These are phyloP conservation scores for Tylopilus sp. DNA, from an alignment of 768 basidiomycete genomes.

Conservation along the genomic window DNA sequence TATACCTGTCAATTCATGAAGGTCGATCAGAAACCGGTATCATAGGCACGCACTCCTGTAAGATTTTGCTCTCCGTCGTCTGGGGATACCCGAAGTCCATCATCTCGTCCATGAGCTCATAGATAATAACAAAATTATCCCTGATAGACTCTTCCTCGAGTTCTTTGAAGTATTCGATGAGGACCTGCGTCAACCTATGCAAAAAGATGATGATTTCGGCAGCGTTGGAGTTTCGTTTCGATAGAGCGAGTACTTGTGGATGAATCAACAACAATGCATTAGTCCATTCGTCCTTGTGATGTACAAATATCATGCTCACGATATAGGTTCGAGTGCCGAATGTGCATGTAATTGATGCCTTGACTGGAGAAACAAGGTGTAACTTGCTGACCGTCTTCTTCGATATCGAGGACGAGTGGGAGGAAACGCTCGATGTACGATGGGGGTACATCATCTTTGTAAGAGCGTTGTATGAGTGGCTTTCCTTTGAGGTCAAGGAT, in stretches of 20 bases:
- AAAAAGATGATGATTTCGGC: slow-evolving; percentile 96
- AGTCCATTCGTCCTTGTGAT: background rate
- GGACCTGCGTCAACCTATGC: slow-evolving; percentile 86
- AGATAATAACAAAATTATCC: slow-evolving; percentile 99
- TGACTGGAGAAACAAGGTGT: slow-evolving; percentile 95
- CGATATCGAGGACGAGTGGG: slow-evolving; percentile 89
- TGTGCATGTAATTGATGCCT: slow-evolving; percentile 98
- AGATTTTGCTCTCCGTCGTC: slow-evolving; percentile 98
- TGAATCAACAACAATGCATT: background rate
- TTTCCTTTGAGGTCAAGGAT: slow-evolving; percentile 99
- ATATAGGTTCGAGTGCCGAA: slow-evolving; percentile 96
- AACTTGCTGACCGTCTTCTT: slow-evolving; percentile 95
- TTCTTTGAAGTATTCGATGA: slow-evolving; percentile 99
- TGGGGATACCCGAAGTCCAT: slow-evolving; percentile 99
- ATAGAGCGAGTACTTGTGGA: slow-evolving; percentile 80
- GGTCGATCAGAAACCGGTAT: background rate
- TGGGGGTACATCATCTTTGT: slow-evolving; percentile 90
- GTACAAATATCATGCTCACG: slow-evolving; percentile 47
- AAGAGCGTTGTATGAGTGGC: slow-evolving; percentile 93
- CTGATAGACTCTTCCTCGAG: slow-evolving; percentile 98
- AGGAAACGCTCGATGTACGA: slow-evolving; percentile 92
- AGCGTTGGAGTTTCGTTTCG: slow-evolving; percentile 93
- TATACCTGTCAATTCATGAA: slow-evolving; percentile 57
- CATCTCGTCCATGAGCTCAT: slow-evolving; percentile 99
- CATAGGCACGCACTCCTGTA: slow-evolving; percentile 73